A percentile compares a stretch with the other conserved stretches of the same genome.
Conservation (phyloP, 495 filamentous ascomycete genomes). For the Gamarada debralockiae region DNA sequence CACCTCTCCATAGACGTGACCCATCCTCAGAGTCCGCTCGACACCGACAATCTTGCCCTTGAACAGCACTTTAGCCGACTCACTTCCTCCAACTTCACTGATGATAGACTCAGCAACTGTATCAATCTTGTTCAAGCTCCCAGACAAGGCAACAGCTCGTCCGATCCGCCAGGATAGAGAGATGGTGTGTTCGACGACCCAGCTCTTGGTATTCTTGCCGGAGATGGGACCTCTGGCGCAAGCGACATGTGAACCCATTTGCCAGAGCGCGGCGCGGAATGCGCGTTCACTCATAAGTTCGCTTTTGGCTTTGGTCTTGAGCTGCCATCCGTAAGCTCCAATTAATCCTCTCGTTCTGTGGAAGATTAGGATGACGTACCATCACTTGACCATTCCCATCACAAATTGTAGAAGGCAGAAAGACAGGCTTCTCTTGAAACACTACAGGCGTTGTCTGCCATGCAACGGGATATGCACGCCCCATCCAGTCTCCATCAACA, state of each 20-base stretch:
- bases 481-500: constrained; percentile 57
- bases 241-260: constrained; percentile 45
- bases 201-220: constrained; percentile 41
- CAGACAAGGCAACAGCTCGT: constrained; percentile 47
- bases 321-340: not conserved
- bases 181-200: constrained; percentile 46
- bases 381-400: constrained; percentile 51
- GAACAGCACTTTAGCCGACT: constrained; percentile 50
- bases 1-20: constrained; percentile 50
- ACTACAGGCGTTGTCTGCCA: constrained; percentile 55
- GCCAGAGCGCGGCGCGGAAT: constrained; percentile 37
- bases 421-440: constrained; percentile 41
- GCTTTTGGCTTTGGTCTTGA: constrained; percentile 37
- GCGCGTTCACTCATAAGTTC: constrained; percentile 37
- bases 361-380: constrained; percentile 3
- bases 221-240: constrained; percentile 40
- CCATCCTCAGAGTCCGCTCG: constrained; percentile 48
- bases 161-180: constrained; percentile 52
- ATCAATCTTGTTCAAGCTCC: constrained; percentile 40
- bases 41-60: constrained; percentile 60
- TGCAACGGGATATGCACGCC: constrained; percentile 50
- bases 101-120: constrained; percentile 53
- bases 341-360: too few relatives aligned
- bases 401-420: constrained; percentile 41
- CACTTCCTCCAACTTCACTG: constrained; percentile 48